These are phyloP conservation scores for Apiospora sp. DNA, from an alignment of 2,329 filamentous ascomycete genomes.

Conservation along the genomic window DNA sequence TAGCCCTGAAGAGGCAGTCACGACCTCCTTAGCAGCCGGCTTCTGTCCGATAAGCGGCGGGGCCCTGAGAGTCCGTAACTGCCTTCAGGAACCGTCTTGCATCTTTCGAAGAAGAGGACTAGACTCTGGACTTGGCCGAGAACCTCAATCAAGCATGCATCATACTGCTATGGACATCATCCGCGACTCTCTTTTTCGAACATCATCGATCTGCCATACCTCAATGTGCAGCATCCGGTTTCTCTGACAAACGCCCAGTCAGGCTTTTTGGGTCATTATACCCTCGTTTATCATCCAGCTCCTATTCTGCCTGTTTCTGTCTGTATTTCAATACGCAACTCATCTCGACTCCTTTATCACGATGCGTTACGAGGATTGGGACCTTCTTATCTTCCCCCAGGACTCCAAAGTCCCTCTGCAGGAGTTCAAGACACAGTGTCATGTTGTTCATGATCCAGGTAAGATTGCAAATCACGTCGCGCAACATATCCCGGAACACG, in stretches of 20 bases:
- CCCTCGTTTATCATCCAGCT: constrained; percentile 16
- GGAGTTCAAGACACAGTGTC: constrained; percentile 83
- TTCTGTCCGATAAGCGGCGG: neutral
- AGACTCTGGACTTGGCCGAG: neutral
- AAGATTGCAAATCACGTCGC: constrained; percentile 29
- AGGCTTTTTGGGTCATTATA: neutral
- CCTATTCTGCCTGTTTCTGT: neutral
- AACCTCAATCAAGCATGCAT: neutral
- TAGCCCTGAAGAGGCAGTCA: neutral
- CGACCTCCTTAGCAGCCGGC: neutral
- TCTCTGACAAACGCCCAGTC: neutral
- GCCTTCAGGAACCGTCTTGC: neutral
- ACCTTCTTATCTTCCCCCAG: constrained; percentile 79
- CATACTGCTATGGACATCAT: neutral
- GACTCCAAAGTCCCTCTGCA: constrained; percentile 74
- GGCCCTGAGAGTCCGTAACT: neutral
- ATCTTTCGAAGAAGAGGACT: neutral
- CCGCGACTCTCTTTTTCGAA: neutral
- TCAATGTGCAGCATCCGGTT: neutral
- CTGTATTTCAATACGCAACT: constrained; percentile 7
- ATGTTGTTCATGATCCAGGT: constrained; percentile 66
- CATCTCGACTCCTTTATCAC: constrained; percentile 38
- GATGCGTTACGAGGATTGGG: constrained; percentile 90
- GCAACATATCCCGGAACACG: neutral
- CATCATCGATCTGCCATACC: neutral